A percentile compares a stretch with the other conserved stretches of the same genome.
These are phyloP conservation scores for Dipteronia sinensis DNA, from an alignment of 345 rosid genomes.

Conservation along the genomic window DNA sequence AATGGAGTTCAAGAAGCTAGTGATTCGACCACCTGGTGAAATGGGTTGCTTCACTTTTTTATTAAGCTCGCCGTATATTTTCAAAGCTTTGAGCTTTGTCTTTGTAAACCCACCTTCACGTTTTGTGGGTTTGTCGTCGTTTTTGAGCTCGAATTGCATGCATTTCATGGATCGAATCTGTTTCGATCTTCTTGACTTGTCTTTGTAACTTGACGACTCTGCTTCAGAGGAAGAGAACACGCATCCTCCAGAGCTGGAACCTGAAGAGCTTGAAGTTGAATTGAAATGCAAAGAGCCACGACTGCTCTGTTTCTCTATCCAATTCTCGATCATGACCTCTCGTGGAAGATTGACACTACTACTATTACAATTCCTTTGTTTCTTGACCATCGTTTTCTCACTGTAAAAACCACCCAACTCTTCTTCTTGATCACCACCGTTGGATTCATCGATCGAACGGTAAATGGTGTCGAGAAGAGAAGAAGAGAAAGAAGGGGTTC, in stretches of 20 bases:
- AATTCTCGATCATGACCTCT: slow-evolving; percentile 52
- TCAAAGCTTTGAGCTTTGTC: slow-evolving; percentile 56
- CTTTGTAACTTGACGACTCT: slow-evolving; percentile 38
- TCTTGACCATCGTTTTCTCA: slow-evolving; percentile 30
- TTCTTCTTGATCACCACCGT: slow-evolving; percentile 13
- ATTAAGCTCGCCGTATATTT: slow-evolving; percentile 56
- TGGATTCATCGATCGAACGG: slow-evolving; percentile 66
- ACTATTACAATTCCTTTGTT: slow-evolving; percentile 37
- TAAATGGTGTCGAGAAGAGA: slow-evolving; percentile 72
- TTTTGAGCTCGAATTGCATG: slow-evolving; percentile 19
- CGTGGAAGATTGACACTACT: slow-evolving; percentile 28
- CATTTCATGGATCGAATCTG: slow-evolving; percentile 21
- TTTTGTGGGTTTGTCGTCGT: slow-evolving; percentile 1
- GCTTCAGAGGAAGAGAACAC: slow-evolving; percentile 59
- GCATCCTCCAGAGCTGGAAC: slow-evolving; percentile 44
- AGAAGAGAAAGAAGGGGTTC: slow-evolving; percentile 88
- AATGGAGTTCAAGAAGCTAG: slow-evolving; percentile 71
- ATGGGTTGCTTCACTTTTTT: slow-evolving; percentile 79
- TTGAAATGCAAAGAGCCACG: slow-evolving; percentile 21
- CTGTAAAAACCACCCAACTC: slow-evolving; percentile 18
- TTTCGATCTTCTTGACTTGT: slow-evolving; percentile 28
- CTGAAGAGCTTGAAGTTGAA: slow-evolving; percentile 52
- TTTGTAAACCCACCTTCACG: slow-evolving; percentile 47
- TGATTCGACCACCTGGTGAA: slow-evolving; percentile 74
- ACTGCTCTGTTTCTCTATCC: slow-evolving; percentile 52